Percentiles rank a stretch among this genome's conserved stretches.
Evolutionary conservation across 768 basidiomycete genomes (phyloP).

Genomic region (Clathrus columnatus): DNA sequence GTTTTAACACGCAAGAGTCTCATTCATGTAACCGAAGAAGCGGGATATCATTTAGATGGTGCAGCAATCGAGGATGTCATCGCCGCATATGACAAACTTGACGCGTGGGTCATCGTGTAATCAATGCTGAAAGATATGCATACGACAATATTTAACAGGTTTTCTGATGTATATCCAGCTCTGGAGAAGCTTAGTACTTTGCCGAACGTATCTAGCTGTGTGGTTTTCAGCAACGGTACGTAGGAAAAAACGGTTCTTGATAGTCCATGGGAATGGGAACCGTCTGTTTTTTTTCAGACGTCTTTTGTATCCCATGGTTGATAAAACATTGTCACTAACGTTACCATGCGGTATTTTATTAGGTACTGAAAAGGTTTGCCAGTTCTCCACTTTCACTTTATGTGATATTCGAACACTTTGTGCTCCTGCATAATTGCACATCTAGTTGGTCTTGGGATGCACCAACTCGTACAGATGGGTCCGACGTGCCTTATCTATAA

Average conservation of each 20-base stretch:
- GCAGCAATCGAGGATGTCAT: conserved; percentile 13
- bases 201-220: conserved; percentile 10
- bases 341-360: too few species aligned
- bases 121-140: not conserved
- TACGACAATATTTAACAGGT: conserved; percentile 12
- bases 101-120: conserved; percentile 13
- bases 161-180: conserved; percentile 17
- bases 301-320: too few species aligned
- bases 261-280: too few species aligned
- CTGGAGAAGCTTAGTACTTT: conserved; percentile 13
- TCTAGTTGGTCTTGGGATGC: not conserved
- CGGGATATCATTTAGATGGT: conserved; percentile 3
- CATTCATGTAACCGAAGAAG: conserved; percentile 19
- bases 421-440: too few species aligned
- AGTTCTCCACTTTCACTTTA: not conserved
- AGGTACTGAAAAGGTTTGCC: conserved; percentile 11
- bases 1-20: conserved; percentile 19
- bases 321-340: not conserved
- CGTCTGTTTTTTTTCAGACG: too few species aligned
- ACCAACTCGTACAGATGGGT: too few species aligned
- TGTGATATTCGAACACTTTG: not conserved
- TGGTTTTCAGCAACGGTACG: conserved; percentile 25
- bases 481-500: not conserved
- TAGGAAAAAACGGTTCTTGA: not conserved
- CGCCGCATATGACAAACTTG: conserved; percentile 17